These are phyloP conservation scores for Limnanthes douglasii DNA, from an alignment of 345 rosid genomes.

Conservation along the genomic window DNA sequence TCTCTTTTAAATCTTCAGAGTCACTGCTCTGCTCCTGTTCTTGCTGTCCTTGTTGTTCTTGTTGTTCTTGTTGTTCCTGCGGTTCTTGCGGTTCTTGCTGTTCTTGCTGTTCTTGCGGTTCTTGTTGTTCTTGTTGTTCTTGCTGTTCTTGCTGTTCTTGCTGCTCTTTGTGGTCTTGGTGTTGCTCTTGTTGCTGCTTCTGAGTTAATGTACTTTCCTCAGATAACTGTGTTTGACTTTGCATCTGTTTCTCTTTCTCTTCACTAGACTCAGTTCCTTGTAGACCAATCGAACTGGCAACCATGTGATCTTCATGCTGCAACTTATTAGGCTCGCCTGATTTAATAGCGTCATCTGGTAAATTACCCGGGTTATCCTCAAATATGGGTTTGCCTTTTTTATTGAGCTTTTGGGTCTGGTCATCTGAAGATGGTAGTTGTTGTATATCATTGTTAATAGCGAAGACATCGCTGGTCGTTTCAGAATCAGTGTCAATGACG, in stretches of 20 bases:
- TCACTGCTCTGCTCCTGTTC: background rate
- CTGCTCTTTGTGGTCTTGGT: slow-evolving; percentile 10
- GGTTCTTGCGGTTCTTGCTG: background rate
- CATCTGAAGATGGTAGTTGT: slow-evolving; percentile 14
- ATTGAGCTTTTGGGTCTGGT: slow-evolving; percentile 6
- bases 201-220: slow-evolving; percentile 24
- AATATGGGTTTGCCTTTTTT: slow-evolving; percentile 23
- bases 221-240: slow-evolving; percentile 20
- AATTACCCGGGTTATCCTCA: slow-evolving; percentile 76
- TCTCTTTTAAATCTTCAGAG: no score
- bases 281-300: no score
- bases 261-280: slow-evolving; percentile 22
- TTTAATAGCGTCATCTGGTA: slow-evolving; percentile 73
- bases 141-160: slow-evolving; percentile 4
- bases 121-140: slow-evolving; percentile 8
- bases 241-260: slow-evolving; percentile 19
- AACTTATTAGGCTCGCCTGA: slow-evolving; percentile 29
- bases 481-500: slow-evolving; percentile 5
- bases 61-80: slow-evolving; percentile 2
- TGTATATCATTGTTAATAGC: no score
- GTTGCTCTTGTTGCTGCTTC: slow-evolving; percentile 17
- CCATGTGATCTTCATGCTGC: slow-evolving; percentile 3
- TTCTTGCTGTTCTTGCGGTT: slow-evolving; percentile 3
- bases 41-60: background rate
- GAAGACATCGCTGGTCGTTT: slow-evolving; percentile 10